A percentile compares a stretch with the other conserved stretches of the same genome.
phyloP scores from a whole-genome alignment of 495 filamentous ascomycete species.

The Neurospora pannonica region DNA sequence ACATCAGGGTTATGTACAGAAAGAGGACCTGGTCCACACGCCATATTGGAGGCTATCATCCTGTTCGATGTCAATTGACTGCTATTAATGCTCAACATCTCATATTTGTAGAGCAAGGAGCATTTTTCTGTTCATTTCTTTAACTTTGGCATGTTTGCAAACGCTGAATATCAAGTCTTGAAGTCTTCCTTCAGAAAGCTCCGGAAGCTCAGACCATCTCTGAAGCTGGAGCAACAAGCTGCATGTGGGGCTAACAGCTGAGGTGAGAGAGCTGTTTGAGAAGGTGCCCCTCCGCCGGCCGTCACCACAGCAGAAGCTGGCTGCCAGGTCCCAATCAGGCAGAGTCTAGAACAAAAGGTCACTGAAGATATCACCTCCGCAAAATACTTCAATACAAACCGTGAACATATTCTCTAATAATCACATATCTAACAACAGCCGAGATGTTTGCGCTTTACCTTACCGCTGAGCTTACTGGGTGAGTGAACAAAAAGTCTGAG shows the following conservation, averaged over 20 bases:
- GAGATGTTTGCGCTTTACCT: constrained; percentile 70
- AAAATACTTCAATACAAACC: background rate
- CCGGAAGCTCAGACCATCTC: background rate
- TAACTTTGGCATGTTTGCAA: background rate
- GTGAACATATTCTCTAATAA: background rate
- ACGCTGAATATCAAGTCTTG: background rate
- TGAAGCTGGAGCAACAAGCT: background rate
- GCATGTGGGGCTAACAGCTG: background rate
- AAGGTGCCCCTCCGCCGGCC: background rate
- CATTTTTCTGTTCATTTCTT: background rate
- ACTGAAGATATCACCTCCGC: background rate
- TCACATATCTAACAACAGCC: background rate
- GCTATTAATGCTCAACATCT: background rate
- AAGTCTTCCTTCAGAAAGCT: background rate
- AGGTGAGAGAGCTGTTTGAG: background rate
- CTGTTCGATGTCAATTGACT: background rate
- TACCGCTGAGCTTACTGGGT: constrained; percentile 70
- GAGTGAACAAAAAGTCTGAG: background rate
- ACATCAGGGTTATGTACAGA: background rate
- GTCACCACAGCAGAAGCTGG: background rate
- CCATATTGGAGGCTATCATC: background rate
- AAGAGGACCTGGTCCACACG: background rate
- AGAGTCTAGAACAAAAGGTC: background rate
- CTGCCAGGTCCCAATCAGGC: background rate
- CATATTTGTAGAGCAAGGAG: background rate